phyloP scores from a whole-genome alignment of 345 rosid species.

The Gossypium anomalum region DNA sequence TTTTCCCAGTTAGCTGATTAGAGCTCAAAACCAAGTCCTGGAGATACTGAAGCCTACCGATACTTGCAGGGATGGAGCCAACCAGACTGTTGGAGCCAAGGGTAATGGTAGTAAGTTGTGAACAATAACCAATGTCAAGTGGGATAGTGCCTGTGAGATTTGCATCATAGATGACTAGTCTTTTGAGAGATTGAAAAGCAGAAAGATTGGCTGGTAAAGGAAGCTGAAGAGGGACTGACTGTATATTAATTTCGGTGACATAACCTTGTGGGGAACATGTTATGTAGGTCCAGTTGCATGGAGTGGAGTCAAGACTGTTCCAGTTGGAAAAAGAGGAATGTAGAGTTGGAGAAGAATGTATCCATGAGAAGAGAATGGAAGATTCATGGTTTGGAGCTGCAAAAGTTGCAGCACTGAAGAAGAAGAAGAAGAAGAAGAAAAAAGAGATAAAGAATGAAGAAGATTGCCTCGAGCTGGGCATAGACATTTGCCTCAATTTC shows the following conservation, averaged over 20 bases:
- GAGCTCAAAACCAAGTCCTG: conserved; percentile 62
- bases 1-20: conserved; percentile 72
- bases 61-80: conserved; percentile 56
- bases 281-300: conserved; percentile 83
- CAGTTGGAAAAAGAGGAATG: conserved; percentile 45
- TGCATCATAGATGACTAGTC: conserved; percentile 56
- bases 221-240: conserved; percentile 49
- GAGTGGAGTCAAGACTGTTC: conserved; percentile 55
- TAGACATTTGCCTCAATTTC: conserved; percentile 77
- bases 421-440: conserved; percentile 28
- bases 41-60: conserved; percentile 52
- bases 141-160: conserved; percentile 76
- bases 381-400: conserved; percentile 48
- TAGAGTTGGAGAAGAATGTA: conserved; percentile 43
- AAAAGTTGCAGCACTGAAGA: conserved; percentile 20
- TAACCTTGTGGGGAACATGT: conserved; percentile 61
- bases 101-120: conserved; percentile 42
- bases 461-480: conserved; percentile 45
- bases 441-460: conserved; percentile 23
- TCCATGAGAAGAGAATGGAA: conserved; percentile 62
- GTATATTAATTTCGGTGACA: conserved; percentile 61
- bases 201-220: conserved; percentile 59
- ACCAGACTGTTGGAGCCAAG: conserved; percentile 60
- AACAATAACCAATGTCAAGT: conserved; percentile 42
- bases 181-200: conserved; percentile 41